phyloP scores from a whole-genome alignment of 352 stramenopile species.

The Pythium folliculosum region DNA sequence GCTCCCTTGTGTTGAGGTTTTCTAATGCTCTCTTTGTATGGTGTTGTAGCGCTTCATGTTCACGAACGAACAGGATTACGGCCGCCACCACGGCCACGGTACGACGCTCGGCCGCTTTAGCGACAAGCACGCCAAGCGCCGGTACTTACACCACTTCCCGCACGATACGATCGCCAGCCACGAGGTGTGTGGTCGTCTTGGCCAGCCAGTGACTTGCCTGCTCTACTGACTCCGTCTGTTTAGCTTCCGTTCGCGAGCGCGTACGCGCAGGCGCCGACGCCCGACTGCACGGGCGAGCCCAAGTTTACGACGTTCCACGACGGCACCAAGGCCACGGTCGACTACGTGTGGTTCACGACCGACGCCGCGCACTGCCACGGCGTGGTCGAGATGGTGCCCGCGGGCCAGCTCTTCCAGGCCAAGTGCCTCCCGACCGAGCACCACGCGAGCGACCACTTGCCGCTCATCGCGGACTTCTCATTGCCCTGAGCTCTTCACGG shows the following conservation, averaged over 20 bases:
- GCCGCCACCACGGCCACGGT: conserved; percentile 28
- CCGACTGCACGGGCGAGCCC: conserved; percentile 54
- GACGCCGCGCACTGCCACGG: conserved; percentile 57
- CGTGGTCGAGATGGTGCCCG: conserved; percentile 62
- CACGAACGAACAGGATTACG: conserved; percentile 24
- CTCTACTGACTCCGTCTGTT: neutral
- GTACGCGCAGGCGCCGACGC: conserved; percentile 57
- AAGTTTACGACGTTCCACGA: conserved; percentile 78
- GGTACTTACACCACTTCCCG: conserved; percentile 29
- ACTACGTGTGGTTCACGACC: conserved; percentile 73
- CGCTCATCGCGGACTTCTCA: conserved; percentile 68
- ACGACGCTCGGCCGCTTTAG: conserved; percentile 28
- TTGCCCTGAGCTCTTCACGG: conserved; percentile 6
- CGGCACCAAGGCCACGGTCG: conserved; percentile 54
- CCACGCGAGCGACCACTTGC: conserved; percentile 66
- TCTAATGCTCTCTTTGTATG: neutral
- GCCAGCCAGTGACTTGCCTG: neutral
- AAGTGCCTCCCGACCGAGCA: conserved; percentile 53
- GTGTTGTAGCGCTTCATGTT: conserved; percentile 14
- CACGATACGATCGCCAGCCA: conserved; percentile 20
- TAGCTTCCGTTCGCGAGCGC: conserved; percentile 61
- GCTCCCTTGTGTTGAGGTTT: too few species aligned
- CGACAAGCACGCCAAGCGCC: conserved; percentile 11
- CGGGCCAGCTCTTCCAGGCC: conserved; percentile 49
- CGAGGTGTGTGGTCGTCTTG: conserved; percentile 4